These are phyloP conservation scores for Penicillium mononematosum DNA, from an alignment of 495 filamentous ascomycete genomes.

Conservation along the genomic window DNA sequence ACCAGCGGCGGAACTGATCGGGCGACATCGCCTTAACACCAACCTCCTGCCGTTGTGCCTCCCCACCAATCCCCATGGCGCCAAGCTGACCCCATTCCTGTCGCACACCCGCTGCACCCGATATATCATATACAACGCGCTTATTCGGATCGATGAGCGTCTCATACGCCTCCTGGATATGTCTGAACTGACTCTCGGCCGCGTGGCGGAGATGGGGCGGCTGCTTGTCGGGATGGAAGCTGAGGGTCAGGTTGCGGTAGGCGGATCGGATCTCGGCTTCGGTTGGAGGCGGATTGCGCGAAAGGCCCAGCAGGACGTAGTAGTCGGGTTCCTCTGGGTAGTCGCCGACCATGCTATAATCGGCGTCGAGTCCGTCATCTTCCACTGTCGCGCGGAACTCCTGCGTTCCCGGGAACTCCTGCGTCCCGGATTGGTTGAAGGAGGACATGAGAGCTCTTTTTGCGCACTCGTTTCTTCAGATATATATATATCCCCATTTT, in stretches of 20 bases:
- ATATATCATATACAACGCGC: slow-evolving; percentile 54
- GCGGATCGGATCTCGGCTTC: slow-evolving; percentile 51
- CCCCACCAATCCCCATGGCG: slow-evolving; percentile 35
- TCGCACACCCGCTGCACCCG: slow-evolving; percentile 47
- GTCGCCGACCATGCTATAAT: slow-evolving; percentile 24
- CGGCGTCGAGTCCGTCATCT: slow-evolving; percentile 27
- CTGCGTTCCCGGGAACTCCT: slow-evolving; percentile 20
- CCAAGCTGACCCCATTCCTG: slow-evolving; percentile 42
- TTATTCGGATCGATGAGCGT: slow-evolving; percentile 55
- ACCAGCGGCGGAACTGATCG: slow-evolving; percentile 51
- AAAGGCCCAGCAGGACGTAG: slow-evolving; percentile 53
- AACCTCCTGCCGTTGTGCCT: slow-evolving; percentile 32
- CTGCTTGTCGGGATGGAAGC: slow-evolving; percentile 60
- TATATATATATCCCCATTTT: slow-evolving; percentile 2
- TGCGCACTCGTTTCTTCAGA: neutral
- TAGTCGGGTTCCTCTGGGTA: slow-evolving; percentile 44
- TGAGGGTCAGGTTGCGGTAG: slow-evolving; percentile 52
- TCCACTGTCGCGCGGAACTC: slow-evolving; percentile 23
- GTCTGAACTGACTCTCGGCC: slow-evolving; percentile 49
- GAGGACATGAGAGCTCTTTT: slow-evolving; percentile 18
- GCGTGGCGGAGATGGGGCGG: slow-evolving; percentile 46
- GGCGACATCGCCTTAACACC: slow-evolving; percentile 46
- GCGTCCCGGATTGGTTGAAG: slow-evolving; percentile 16
- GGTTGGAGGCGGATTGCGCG: slow-evolving; percentile 44
- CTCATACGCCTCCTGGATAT: slow-evolving; percentile 54